Conservation (phyloP, 2,329 filamentous ascomycete species). For the Xylaria sp. region DNA sequence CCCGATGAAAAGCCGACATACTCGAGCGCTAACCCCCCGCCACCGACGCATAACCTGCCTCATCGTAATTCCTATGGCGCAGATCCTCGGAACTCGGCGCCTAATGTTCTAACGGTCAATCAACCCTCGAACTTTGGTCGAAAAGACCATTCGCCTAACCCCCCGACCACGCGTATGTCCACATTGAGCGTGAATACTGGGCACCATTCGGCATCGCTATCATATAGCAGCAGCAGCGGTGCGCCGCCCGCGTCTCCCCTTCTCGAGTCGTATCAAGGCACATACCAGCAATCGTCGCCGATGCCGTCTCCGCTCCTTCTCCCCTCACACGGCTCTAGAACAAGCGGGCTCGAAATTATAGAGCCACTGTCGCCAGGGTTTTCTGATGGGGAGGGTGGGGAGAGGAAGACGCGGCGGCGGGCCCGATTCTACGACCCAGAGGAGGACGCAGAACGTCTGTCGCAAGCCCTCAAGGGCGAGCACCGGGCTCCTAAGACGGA, state of each 20-base stretch:
- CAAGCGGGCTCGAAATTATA: slow-evolving; percentile 42
- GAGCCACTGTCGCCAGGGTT: slow-evolving; percentile 59
- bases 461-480: slow-evolving; percentile 73
- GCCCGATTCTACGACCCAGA: slow-evolving; percentile 84
- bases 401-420: slow-evolving; percentile 58
- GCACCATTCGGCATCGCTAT: slow-evolving; percentile 47
- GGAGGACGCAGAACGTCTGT: slow-evolving; percentile 77
- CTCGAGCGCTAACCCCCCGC: slow-evolving; percentile 34
- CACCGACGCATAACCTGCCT: slow-evolving; percentile 32
- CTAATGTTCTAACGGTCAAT: slow-evolving; percentile 52
- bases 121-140: slow-evolving; percentile 41
- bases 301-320: slow-evolving; percentile 84
- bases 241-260: slow-evolving; percentile 78
- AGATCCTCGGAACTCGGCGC: slow-evolving; percentile 46
- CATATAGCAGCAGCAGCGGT: slow-evolving; percentile 45
- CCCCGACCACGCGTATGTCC: slow-evolving; percentile 57
- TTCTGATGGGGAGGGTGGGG: slow-evolving; percentile 55
- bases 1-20: slow-evolving; percentile 44
- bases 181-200: slow-evolving; percentile 57
- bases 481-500: slow-evolving; percentile 68
- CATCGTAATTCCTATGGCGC: slow-evolving; percentile 43
- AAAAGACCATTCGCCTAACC: slow-evolving; percentile 52
- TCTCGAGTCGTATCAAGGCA: slow-evolving; percentile 89
- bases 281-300: slow-evolving; percentile 91
- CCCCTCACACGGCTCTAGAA: slow-evolving; percentile 55